Evolutionary conservation across 768 basidiomycete genomes (phyloP), one percentile per base, ranked within the genome.

Genomic region (Tulasnella sp.): DNA sequence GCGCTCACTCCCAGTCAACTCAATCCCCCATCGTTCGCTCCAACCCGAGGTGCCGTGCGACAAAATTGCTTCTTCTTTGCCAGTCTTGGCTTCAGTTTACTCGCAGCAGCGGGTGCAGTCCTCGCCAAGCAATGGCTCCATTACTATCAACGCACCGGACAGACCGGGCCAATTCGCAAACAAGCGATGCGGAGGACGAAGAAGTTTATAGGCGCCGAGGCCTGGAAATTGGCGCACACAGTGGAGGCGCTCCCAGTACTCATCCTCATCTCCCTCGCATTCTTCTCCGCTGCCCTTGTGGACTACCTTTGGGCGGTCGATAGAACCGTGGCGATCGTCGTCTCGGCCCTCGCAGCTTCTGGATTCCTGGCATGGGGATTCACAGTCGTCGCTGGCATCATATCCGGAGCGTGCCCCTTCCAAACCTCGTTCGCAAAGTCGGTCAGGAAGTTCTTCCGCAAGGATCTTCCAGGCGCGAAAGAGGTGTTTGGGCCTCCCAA

Each of bases 51-150:
- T 21, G 54, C 41, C 10, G 54, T 56, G 34, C 54, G 54, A 13
- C 34, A 42, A 2, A 56, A 56, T 29, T 56, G 54, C 54, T 45
- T 56, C 54, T 56, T 32, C 32, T 32, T 42, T 24, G 54, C 54
- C 24, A 56, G 54, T 15, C 21, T 56, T 1, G 41, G 34, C 23
- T 56, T 34, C 54, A 45, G 54, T 24, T 29, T 43, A 4, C 38
- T 56, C 24, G 4, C 54, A 23, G 32, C 54, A 17, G 38, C n/a
- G 4, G 54, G 54, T 17, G 54, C 54, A 26, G 41, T 56, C 38
- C 42, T 56, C 8, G 54, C 32, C 19, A 56, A 56, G 54, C 54
- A 56, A 24, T 56, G 54, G 54, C 21, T 56, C 17, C 26, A 27
- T 1, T 45, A 42, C 42, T 56, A 43, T 29, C n/a, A 34, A 21